Base-by-base conservation (phyloP, 2,329 filamentous ascomycete genomes). In the Fragosphaeria purpurea region DNA sequence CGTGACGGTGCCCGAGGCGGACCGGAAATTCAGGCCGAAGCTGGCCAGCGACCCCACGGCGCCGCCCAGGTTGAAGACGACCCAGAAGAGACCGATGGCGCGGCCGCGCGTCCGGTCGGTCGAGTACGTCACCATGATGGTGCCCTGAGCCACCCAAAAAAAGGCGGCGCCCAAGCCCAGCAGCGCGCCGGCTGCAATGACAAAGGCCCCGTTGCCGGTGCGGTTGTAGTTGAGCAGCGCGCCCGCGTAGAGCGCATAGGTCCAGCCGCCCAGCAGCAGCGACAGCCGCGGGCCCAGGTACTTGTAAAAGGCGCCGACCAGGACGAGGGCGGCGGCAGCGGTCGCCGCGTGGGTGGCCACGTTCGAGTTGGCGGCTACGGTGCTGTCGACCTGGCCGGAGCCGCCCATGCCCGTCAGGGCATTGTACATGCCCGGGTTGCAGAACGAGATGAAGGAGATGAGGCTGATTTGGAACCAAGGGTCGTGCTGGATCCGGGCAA, bases 1-100 rank as follows among this genome's bases (percentile, higher is more conserved):
- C 4, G 53, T 53, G 5, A 55, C 55, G 13, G 53, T 53, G 41
- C 49, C 46, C 4, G 41, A 50, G 10, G 47, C 42, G 42, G 52
- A 49, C 47, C 48, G 47, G 50, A 49, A 52, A 67, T 86, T 87
- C 65, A 86, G 76, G 53, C 76, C 84, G 5, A 88, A 76, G 30
- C 83, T 83, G 54, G 88, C 85, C 60, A 83, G 67, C 62, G 83
- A 82, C 55, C 90, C 90, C 64, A 96, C 88, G 54, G 95, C 89
- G 60, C 83, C 88, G 60, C 90, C 89, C 52, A 90, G 67, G 67
- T 95, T 95, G 76, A 95, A 96, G 61, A 96, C 93, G 65, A 89
- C 82, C 90, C 90, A 95, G 70, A 95, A 95, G 70, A 82, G 82
- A 53, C 86, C 86, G 65, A 95, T 94, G 65, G 88, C 95, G 52